Evolutionary conservation across 148 eudicot species (phyloP).

Genomic region (Dysphania ambrosioides): DNA sequence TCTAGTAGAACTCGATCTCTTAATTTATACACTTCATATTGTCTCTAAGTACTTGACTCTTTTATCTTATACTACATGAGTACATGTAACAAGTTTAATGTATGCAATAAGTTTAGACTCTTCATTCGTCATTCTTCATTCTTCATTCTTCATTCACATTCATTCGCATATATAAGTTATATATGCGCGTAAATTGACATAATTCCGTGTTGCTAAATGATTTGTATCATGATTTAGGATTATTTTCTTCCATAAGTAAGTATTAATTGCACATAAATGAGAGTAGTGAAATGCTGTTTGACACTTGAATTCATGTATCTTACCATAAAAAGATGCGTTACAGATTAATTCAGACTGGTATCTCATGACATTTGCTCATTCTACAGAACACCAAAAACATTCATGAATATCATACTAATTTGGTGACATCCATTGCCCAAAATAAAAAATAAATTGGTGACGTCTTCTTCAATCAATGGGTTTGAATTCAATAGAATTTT

Average conservation of each 20-base stretch:
- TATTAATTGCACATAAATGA: neutral
- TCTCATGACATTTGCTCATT: neutral
- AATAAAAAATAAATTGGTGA: neutral
- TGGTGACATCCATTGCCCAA: neutral
- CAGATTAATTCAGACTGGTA: neutral
- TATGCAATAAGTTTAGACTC: no score
- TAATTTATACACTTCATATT: no score
- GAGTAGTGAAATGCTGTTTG: neutral
- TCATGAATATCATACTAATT: constrained; percentile 3
- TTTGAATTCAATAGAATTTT: no score
- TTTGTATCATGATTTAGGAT: no score
- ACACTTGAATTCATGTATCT: neutral
- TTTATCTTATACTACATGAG: no score
- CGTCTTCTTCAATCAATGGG: no score
- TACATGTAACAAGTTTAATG: no score
- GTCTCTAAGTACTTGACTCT: no score
- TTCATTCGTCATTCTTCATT: no score
- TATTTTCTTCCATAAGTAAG: neutral
- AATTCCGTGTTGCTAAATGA: neutral
- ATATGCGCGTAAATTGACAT: no score
- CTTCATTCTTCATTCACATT: neutral
- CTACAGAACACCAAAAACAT: neutral
- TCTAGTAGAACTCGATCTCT: no score
- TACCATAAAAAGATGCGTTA: neutral
- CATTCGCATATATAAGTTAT: no score